Evolutionary conservation across 805 yeast species (phyloP).

Genomic region (Barnettozyma wickerhamii): DNA sequence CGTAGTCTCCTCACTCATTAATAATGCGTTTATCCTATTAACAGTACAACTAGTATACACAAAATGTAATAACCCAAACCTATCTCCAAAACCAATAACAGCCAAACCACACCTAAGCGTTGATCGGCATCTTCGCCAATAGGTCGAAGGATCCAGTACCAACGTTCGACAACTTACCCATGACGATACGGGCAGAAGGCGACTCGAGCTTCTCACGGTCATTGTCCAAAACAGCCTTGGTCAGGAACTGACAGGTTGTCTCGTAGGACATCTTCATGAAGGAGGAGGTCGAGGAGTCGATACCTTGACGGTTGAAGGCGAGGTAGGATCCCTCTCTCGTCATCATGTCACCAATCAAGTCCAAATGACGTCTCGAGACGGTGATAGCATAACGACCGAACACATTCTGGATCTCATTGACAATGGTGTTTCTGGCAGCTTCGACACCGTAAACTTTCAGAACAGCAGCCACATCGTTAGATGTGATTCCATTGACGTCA

Average conservation of each 20-base stretch:
- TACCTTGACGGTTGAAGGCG: slow-evolving; percentile 98
- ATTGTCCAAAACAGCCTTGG: slow-evolving; percentile 92
- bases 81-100: slow-evolving; percentile 1
- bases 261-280: slow-evolving; percentile 99
- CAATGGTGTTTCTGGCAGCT: slow-evolving; percentile 97
- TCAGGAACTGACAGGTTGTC: slow-evolving; percentile 95
- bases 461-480: slow-evolving; percentile 92
- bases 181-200: slow-evolving; percentile 90
- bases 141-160: slow-evolving; percentile 98
- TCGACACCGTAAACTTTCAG: slow-evolving; percentile 94
- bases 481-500: slow-evolving; percentile 81
- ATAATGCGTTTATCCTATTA: neutral
- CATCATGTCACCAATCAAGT: slow-evolving; percentile 97
- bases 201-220: slow-evolving; percentile 83
- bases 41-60: neutral
- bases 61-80: slow-evolving; percentile 4
- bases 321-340: slow-evolving; percentile 96
- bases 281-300: slow-evolving; percentile 91
- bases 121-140: slow-evolving; percentile 35
- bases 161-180: slow-evolving; percentile 85
- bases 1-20: slow-evolving; percentile 1
- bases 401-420: slow-evolving; percentile 90
- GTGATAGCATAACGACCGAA: slow-evolving; percentile 95
- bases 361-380: slow-evolving; percentile 91
- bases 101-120: slow-evolving; percentile 13